Evolutionary conservation across 2,329 filamentous ascomycete species (phyloP), one percentile per base, ranked within the genome.

Genomic region (Aspergillus nomiae): DNA sequence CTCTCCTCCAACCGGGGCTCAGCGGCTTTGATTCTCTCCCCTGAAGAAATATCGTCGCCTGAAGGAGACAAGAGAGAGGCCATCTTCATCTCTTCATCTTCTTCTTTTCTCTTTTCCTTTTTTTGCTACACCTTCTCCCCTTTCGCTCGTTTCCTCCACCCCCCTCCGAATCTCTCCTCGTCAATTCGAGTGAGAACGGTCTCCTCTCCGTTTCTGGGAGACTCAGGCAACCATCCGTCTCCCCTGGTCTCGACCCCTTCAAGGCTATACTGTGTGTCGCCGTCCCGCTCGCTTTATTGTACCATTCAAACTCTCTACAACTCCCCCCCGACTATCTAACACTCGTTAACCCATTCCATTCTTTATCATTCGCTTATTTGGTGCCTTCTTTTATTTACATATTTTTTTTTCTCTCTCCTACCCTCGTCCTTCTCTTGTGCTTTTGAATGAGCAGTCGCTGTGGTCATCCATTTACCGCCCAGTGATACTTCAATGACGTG

Each of bases 261-360:
- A 63, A 60, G 69, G 69, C 68, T 64, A 73, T 73, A 74, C 74
- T 74, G 72, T 70, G 68, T 71, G 71, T 76, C 68, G 73, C 73
- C 74, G 63, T 69, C 69, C 65, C 74, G 58, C 69, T 76, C 74
- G 68, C 70, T 75, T 68, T 63, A 58, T 32, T 51, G 28, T 19
- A 32, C 8, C 8, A 34, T 60, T 57, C 50, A 65, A 65, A 60
- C 63, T 60, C 51, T 62, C 61, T 58, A 45, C 55, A 43, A 55
- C 60, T 61, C 58, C 60, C 62, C 58, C 62, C 58, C 58, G 63
- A 55, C 60, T 12, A 56, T 64, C 56, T 46, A 48, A 63, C 68
- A 26, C 43, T 66, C 65, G 21, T 48, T 61, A 45, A 58, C 50
- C 50, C 43, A 21, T 62, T 55, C 59, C 60, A 62, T 57, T 65